Conservation (phyloP, 148 eudicot genomes). For the Vaccinium macrocarpon region DNA sequence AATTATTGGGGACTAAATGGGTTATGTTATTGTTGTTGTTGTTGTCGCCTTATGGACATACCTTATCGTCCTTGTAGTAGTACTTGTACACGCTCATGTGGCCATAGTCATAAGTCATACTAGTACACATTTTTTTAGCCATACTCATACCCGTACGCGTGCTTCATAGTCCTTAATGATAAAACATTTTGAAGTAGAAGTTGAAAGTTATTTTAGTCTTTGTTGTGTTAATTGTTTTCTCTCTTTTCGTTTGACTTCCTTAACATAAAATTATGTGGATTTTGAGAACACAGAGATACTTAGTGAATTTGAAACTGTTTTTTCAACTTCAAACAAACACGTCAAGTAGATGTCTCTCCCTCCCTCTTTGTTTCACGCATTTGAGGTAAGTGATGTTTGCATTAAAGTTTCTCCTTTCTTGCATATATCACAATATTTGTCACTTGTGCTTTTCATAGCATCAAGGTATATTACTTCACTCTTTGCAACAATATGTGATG, state of each 20-base stretch:
- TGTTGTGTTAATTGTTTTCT: neutral
- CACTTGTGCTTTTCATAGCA: neutral
- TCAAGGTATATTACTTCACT: neutral
- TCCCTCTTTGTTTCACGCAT: neutral
- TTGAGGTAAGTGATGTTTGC: neutral
- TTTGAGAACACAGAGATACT: neutral
- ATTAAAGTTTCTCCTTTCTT: neutral
- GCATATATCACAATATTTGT: neutral
- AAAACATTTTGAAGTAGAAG: neutral
- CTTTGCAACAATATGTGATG: neutral
- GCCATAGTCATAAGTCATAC: neutral
- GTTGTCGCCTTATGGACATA: too few species aligned
- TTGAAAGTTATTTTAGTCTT: neutral
- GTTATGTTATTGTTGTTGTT: too few species aligned
- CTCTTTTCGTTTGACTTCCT: neutral
- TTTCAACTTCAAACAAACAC: neutral
- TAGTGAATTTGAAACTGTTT: neutral
- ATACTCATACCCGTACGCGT: neutral
- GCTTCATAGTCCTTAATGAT: neutral
- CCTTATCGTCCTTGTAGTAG: too few species aligned
- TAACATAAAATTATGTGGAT: neutral
- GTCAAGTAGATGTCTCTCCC: neutral
- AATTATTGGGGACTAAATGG: too few species aligned
- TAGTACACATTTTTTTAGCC: neutral
- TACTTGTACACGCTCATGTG: too few species aligned